Base-by-base conservation (phyloP, 345 rosid species). In the Salix caprea region DNA sequence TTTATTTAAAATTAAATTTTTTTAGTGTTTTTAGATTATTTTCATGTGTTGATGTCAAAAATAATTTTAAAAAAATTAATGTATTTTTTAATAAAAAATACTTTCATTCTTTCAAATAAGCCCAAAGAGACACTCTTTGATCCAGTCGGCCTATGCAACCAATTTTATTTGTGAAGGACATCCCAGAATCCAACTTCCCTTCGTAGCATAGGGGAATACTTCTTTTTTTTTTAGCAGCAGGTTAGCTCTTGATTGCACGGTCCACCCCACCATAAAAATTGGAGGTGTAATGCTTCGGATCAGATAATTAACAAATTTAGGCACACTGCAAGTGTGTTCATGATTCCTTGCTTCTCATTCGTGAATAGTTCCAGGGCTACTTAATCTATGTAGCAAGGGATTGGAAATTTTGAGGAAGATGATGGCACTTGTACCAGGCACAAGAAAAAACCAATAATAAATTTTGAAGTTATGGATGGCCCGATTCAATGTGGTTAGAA, bases 41-140 rank as follows among this genome's bases (percentile, higher is more conserved):
- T 4, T 32, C 4, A 30, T 28, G 30, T 28, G 30, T 30, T 30
- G 32, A 30, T 30, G 32, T 30, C 30, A 28, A 28, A 28, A 28
- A 28, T 28, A 28, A 28, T 28, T 28, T 28, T 0, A 1, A 28
- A 28, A 28, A 28, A 28, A 1, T 26, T 26, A 26, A 26, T 26
- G 1, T 26, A 26, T 30, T 30, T 30, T 30, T 2, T 3, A 30
- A 30, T 30, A 30, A 30, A 30, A 30, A 30, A 30, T 30, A 30
- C 4, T 30, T 30, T 30, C 9, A n/a, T 19, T 32, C 62, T 32
- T 64, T 73, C 71, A 14, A n/a, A 74, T 34, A 71, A 78, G 48
- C 73, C 67, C 70, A 9, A 70, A 71, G 58, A 44, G 26, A 72
- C 85, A 77, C 56, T 69, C 40, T 62, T n/a, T 24, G 70, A 61